Conservation (phyloP, 1,284 basidiomycete species). For the Microbotryum intermedium region DNA sequence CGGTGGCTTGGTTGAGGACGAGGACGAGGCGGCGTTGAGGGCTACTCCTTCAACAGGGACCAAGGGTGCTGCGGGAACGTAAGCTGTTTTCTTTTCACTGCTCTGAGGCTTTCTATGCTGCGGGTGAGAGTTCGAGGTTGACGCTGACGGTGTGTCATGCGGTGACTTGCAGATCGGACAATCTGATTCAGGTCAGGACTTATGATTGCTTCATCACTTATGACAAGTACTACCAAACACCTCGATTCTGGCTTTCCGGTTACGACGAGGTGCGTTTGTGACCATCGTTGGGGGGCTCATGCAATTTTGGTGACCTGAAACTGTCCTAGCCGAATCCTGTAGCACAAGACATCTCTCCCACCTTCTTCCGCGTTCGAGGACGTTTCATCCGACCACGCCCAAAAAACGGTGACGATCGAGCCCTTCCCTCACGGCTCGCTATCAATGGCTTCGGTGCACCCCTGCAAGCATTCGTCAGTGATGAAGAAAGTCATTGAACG, state of each 20-base stretch:
- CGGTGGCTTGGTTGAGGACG: conserved; percentile 55
- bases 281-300: conserved; percentile 36
- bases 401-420: conserved; percentile 98
- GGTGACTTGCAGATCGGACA: conserved; percentile 43
- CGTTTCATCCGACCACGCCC: conserved; percentile 90
- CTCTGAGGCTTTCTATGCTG: too few species aligned
- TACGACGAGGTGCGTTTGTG: conserved; percentile 70
- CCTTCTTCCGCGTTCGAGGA: conserved; percentile 94
- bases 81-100: too few species aligned
- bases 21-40: conserved; percentile 67
- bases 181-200: conserved; percentile 87
- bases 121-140: too few species aligned
- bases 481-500: conserved; percentile 99
- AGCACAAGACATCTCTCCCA: conserved; percentile 78
- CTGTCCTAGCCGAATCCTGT: conserved; percentile 3
- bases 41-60: neutral
- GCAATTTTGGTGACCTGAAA: conserved; percentile 1
- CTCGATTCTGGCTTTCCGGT: conserved; percentile 86
- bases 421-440: conserved; percentile 78
- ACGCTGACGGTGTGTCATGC: neutral
- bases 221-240: conserved; percentile 98
- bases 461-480: conserved; percentile 96
- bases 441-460: conserved; percentile 83
- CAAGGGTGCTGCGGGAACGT: neutral
- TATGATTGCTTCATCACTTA: conserved; percentile 99